A percentile compares a stretch with the other conserved stretches of the same genome.
These are phyloP conservation scores for Aspergillus nanangensis DNA, from an alignment of 495 filamentous ascomycete genomes.

Conservation along the genomic window DNA sequence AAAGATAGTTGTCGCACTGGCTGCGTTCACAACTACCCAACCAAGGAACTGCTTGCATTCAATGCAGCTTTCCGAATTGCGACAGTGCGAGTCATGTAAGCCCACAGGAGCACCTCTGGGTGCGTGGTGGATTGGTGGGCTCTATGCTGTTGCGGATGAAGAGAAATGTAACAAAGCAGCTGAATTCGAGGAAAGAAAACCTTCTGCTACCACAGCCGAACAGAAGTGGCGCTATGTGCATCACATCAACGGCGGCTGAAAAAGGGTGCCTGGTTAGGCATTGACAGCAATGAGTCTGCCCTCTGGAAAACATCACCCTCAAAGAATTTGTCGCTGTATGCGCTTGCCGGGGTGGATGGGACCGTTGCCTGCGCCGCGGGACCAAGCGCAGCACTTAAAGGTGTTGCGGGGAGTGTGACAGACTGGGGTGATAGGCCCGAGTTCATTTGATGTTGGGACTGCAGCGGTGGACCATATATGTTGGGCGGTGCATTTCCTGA, in stretches of 20 bases:
- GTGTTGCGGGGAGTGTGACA: slow-evolving; percentile 54
- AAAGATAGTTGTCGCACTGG: too few species aligned
- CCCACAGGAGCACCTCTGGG: neutral
- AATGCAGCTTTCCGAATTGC: neutral
- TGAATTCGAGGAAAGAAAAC: too few species aligned
- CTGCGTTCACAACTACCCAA: too few species aligned
- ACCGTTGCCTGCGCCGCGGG: slow-evolving; percentile 87
- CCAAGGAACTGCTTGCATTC: too few species aligned
- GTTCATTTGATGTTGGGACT: slow-evolving; percentile 29
- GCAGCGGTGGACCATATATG: slow-evolving; percentile 38
- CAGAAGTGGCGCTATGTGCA: neutral
- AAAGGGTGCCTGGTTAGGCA: slow-evolving; percentile 43
- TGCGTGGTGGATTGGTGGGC: too few species aligned
- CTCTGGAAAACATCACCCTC: slow-evolving; percentile 69
- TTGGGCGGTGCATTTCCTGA: slow-evolving; percentile 20
- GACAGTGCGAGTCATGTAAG: neutral
- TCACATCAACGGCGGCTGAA: slow-evolving; percentile 31
- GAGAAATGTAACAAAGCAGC: too few species aligned
- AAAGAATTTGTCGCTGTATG: slow-evolving; percentile 60
- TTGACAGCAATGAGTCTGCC: slow-evolving; percentile 64
- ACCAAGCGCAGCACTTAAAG: slow-evolving; percentile 79
- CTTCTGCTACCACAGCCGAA: too few species aligned
- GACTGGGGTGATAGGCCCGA: slow-evolving; percentile 36
- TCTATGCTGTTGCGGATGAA: too few species aligned
- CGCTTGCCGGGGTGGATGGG: slow-evolving; percentile 70